Percentiles rank a stretch among this genome's conserved stretches.
Conservation (phyloP, 441 rosid species). For the Croton laevigatus region DNA sequence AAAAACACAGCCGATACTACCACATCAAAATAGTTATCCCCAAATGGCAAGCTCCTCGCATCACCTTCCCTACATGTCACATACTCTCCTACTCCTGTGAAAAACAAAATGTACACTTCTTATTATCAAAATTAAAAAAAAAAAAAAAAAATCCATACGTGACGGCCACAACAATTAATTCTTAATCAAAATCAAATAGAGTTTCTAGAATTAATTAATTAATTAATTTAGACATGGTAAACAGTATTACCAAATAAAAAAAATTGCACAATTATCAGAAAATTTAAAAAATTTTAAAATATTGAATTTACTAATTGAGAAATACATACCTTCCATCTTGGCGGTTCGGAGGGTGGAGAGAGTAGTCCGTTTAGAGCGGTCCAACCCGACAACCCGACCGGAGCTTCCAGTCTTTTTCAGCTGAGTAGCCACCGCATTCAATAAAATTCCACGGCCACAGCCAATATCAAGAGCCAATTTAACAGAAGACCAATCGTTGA, state of each 20-base stretch:
- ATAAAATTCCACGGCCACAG: slow-evolving; percentile 82
- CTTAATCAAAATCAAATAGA: too few relatives aligned
- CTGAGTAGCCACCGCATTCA: slow-evolving; percentile 94
- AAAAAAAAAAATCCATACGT: too few relatives aligned
- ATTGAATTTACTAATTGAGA: not conserved
- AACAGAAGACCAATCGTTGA: slow-evolving; percentile 82
- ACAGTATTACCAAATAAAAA: too few relatives aligned
- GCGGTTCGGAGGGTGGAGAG: slow-evolving; percentile 89
- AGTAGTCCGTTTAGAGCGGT: slow-evolving; percentile 71
- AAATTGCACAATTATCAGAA: not conserved
- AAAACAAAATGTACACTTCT: too few relatives aligned
- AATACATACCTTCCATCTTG: slow-evolving; percentile 62
- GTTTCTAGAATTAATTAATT: too few relatives aligned
- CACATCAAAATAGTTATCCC: slow-evolving; percentile 87
- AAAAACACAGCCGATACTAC: slow-evolving; percentile 88
- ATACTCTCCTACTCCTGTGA: slow-evolving; percentile 81
- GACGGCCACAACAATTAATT: too few relatives aligned
- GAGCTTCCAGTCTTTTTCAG: slow-evolving; percentile 87
- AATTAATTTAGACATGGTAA: not conserved
- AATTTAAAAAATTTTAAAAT: not conserved
- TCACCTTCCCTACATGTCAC: slow-evolving; percentile 93
- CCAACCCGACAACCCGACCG: slow-evolving; percentile 94
- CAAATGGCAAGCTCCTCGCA: slow-evolving; percentile 82
- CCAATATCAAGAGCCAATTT: slow-evolving; percentile 86
- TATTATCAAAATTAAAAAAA: too few relatives aligned